A percentile compares a stretch with the other conserved stretches of the same genome.
These are phyloP conservation scores for Xylariaceae sp. DNA, from an alignment of 2,329 filamentous ascomycete species.

Conservation along the genomic window DNA sequence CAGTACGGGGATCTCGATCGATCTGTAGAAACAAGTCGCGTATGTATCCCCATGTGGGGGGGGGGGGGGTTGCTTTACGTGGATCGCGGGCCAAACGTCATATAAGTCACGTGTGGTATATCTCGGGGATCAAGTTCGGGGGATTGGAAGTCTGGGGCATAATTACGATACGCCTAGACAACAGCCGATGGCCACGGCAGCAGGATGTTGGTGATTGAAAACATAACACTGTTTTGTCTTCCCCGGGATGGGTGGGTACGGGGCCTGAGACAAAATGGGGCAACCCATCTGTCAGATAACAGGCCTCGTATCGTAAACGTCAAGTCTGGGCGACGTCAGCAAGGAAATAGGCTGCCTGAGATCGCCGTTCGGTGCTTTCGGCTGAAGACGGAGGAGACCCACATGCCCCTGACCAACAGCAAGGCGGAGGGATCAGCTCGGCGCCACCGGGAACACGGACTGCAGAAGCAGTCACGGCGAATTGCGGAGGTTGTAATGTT, in stretches of 20 bases:
- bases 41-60: no score
- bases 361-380: slow-evolving; percentile 67
- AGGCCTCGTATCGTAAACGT: slow-evolving; percentile 71
- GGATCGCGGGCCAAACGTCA: slow-evolving; percentile 53
- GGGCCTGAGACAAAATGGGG: background rate
- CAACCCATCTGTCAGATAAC: slow-evolving; percentile 45
- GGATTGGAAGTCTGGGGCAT: background rate
- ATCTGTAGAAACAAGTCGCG: no score
- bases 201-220: slow-evolving; percentile 33
- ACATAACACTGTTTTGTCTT: slow-evolving; percentile 29
- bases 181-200: slow-evolving; percentile 14
- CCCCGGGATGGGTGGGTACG: background rate
- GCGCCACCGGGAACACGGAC: slow-evolving; percentile 30
- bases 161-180: background rate
- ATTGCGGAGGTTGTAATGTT: slow-evolving; percentile 64
- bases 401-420: slow-evolving; percentile 2
- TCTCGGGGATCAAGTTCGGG: no score
- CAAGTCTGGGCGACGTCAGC: slow-evolving; percentile 62
- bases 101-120: no score
- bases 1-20: no score
- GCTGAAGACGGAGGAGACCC: slow-evolving; percentile 57
- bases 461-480: slow-evolving; percentile 49
- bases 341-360: slow-evolving; percentile 46
- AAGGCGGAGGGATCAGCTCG: slow-evolving; percentile 60
- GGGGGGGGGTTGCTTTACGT: slow-evolving; percentile 34